Conservation (phyloP, 129 eudicot species). For the Tagetes patula region DNA sequence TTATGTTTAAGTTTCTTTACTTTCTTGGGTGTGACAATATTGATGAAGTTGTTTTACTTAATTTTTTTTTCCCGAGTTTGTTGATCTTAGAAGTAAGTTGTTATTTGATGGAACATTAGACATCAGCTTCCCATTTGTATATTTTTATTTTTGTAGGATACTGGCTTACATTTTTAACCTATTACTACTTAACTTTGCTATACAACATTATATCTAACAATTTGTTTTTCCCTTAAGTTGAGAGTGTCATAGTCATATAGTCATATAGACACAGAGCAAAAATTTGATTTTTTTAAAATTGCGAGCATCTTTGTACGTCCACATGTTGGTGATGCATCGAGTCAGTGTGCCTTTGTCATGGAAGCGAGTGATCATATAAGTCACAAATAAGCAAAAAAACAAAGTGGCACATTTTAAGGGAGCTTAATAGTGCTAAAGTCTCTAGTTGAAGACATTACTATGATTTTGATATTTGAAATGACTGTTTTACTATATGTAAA, state of each 20-base stretch:
- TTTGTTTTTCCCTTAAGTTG: neutral
- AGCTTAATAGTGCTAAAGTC: neutral
- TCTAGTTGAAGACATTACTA: neutral
- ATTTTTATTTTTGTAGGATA: neutral
- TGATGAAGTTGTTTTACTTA: conserved; percentile 14
- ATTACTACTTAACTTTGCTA: neutral
- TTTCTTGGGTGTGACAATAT: neutral
- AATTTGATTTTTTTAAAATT: neutral
- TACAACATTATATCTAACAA: neutral
- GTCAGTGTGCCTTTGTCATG: neutral
- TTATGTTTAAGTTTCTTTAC: conserved; percentile 12
- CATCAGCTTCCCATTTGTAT: neutral
- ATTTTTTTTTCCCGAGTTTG: conserved; percentile 4
- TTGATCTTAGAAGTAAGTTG: neutral
- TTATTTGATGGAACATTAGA: neutral
- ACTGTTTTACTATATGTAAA: neutral
- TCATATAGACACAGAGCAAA: neutral
- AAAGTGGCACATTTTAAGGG: neutral
- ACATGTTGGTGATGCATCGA: neutral
- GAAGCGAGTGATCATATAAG: neutral
- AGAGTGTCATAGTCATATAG: neutral
- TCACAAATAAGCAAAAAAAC: neutral
- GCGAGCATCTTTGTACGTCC: neutral
- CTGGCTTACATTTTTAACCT: neutral
- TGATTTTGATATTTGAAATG: neutral